These are phyloP conservation scores for Solanum dulcamara DNA, from an alignment of 257 asterid species.

Conservation along the genomic window DNA sequence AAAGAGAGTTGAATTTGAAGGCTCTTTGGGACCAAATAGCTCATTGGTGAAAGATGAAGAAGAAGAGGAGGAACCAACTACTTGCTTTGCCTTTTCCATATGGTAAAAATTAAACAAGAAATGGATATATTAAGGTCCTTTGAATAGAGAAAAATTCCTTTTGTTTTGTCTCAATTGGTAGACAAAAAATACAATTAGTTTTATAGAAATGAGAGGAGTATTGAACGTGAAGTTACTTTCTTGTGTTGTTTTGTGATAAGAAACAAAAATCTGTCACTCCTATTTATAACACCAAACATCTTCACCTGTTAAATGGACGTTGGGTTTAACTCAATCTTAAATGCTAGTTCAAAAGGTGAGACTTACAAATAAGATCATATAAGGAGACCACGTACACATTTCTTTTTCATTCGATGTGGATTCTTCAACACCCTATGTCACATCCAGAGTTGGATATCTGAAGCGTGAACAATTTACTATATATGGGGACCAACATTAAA, in stretches of 20 bases:
- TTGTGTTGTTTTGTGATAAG: background rate
- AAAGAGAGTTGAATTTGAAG: constrained; percentile 31
- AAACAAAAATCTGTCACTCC: background rate
- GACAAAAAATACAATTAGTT: background rate
- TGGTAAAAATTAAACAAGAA: background rate
- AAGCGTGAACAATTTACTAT: background rate
- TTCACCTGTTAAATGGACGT: too few species aligned
- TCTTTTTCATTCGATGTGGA: background rate
- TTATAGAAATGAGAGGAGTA: background rate
- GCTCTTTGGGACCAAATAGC: constrained; percentile 61
- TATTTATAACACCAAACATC: too few species aligned
- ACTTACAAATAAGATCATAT: background rate
- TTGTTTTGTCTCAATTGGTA: background rate
- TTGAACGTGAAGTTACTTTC: constrained; percentile 6
- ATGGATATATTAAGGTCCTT: background rate
- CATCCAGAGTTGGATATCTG: background rate
- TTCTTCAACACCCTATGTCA: background rate
- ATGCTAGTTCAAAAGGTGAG: too few species aligned
- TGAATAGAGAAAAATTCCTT: background rate
- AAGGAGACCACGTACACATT: background rate
- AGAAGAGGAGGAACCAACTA: constrained; percentile 26
- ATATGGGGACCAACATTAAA: background rate
- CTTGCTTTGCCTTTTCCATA: constrained; percentile 63
- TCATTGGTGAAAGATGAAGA: constrained; percentile 49
- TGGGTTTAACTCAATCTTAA: too few species aligned